phyloP scores from a whole-genome alignment of 495 filamentous ascomycete genomes.

The Corynascus novoguineensis region DNA sequence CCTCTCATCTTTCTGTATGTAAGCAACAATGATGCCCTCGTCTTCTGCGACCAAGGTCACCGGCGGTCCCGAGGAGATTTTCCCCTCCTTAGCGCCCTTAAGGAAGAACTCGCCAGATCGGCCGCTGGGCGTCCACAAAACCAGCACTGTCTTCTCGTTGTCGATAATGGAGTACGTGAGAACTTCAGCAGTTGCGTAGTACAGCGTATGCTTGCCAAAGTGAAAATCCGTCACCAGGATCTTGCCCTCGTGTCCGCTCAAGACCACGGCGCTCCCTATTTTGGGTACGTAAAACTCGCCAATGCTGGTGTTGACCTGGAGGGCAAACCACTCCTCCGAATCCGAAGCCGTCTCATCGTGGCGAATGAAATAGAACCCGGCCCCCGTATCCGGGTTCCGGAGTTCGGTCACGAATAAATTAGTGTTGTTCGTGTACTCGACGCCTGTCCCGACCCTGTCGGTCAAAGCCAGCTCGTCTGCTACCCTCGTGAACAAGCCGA shows the following conservation, averaged over 20 bases:
- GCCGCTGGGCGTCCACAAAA: slow-evolving; percentile 24
- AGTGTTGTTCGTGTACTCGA: slow-evolving; percentile 41
- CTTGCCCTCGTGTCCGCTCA: slow-evolving; percentile 71
- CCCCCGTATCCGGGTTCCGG: slow-evolving; percentile 51
- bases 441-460: slow-evolving; percentile 37
- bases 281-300: slow-evolving; percentile 61
- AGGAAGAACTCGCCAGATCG: slow-evolving; percentile 45
- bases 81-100: slow-evolving; percentile 11
- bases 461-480: slow-evolving; percentile 43
- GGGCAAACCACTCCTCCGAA: slow-evolving; percentile 46
- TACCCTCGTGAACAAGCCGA: slow-evolving; percentile 51
- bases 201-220: slow-evolving; percentile 54
- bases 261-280: slow-evolving; percentile 52
- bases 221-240: slow-evolving; percentile 66
- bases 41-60: neutral
- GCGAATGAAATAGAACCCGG: slow-evolving; percentile 52
- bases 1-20: slow-evolving; percentile 28
- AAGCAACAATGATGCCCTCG: neutral
- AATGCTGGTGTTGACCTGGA: slow-evolving; percentile 5
- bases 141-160: slow-evolving; percentile 48
- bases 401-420: slow-evolving; percentile 46
- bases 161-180: slow-evolving; percentile 51
- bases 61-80: slow-evolving; percentile 35
- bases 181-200: slow-evolving; percentile 73
- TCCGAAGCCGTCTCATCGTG: slow-evolving; percentile 45